Evolutionary conservation across 768 basidiomycete species (phyloP).

Genomic region (Psilocybe azurescens): DNA sequence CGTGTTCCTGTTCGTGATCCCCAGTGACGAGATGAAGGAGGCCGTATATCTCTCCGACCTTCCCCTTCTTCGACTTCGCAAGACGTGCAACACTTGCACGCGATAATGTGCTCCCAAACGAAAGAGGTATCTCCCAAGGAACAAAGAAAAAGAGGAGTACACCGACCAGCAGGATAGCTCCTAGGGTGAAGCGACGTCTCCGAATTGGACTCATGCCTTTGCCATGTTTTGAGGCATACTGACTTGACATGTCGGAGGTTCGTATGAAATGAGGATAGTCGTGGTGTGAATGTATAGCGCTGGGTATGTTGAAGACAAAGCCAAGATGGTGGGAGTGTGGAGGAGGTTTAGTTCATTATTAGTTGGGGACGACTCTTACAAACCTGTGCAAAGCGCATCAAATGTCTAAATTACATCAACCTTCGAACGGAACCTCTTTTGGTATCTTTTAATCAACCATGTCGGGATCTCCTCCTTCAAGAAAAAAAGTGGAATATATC

Average conservation of each 20-base stretch:
- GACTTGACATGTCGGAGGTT: slow-evolving; percentile 14
- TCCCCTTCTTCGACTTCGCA: slow-evolving; percentile 33
- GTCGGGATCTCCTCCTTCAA: slow-evolving; percentile 1
- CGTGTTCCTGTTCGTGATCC: slow-evolving; percentile 44
- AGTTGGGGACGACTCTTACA: neutral
- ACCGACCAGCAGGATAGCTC: slow-evolving; percentile 37
- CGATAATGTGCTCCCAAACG: slow-evolving; percentile 41
- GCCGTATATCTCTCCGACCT: slow-evolving; percentile 69
- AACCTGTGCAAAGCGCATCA: neutral
- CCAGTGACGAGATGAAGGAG: slow-evolving; percentile 70
- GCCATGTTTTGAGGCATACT: slow-evolving; percentile 15
- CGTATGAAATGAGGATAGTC: neutral
- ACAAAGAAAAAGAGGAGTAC: slow-evolving; percentile 46
- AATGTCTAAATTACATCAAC: slow-evolving; percentile 4
- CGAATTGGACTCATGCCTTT: slow-evolving; percentile 34
- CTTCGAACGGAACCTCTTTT: neutral
- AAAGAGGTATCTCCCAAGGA: slow-evolving; percentile 46
- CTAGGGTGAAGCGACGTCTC: slow-evolving; percentile 51
- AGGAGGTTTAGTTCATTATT: neutral
- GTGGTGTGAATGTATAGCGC: neutral
- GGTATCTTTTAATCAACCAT: neutral
- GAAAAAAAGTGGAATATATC: slow-evolving; percentile 57
- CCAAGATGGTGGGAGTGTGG: neutral
- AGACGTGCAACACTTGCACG: slow-evolving; percentile 46
- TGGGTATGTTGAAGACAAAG: neutral